A percentile compares a stretch with the other conserved stretches of the same genome.
Evolutionary conservation across 306 rosid genomes (phyloP).

Genomic region (Quercus cerris): DNA sequence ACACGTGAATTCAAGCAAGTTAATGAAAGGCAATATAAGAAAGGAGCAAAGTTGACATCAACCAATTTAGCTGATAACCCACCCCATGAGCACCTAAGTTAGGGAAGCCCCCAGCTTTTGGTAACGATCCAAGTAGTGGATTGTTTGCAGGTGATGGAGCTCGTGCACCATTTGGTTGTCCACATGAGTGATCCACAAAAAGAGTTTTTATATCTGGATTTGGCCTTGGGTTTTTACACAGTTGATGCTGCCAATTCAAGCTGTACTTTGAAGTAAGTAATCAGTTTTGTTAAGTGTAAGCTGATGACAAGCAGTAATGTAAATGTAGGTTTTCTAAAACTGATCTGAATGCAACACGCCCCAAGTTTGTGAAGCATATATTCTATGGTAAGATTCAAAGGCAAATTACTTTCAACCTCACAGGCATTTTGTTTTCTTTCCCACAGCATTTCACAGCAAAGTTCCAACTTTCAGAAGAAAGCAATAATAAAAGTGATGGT

Average conservation of each 20-base stretch:
- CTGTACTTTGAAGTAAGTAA: slow-evolving; percentile 45
- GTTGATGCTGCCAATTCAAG: slow-evolving; percentile 99
- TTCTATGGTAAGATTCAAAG: background rate
- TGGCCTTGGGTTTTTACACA: slow-evolving; percentile 94
- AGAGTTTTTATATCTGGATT: slow-evolving; percentile 99
- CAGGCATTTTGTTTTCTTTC: background rate
- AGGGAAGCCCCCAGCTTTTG: slow-evolving; percentile 95
- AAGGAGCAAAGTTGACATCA: slow-evolving; percentile 13
- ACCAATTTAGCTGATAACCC: slow-evolving; percentile 27
- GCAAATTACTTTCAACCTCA: background rate
- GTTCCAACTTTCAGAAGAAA: background rate
- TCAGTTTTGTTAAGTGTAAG: background rate
- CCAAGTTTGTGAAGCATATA: background rate
- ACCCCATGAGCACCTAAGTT: slow-evolving; percentile 98
- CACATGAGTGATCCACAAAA: slow-evolving; percentile 97
- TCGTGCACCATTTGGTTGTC: slow-evolving; percentile 94
- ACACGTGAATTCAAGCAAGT: slow-evolving; percentile 19
- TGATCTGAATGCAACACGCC: background rate
- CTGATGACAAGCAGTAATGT: slow-evolving; percentile 3
- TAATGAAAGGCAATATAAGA: slow-evolving; percentile 4
- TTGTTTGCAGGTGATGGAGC: slow-evolving; percentile 97
- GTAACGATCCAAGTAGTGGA: slow-evolving; percentile 84
- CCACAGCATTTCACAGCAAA: background rate
- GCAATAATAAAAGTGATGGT: background rate
- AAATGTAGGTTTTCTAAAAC: background rate